Base-by-base conservation (phyloP, 345 rosid genomes). In the Gossypium stocksii region DNA sequence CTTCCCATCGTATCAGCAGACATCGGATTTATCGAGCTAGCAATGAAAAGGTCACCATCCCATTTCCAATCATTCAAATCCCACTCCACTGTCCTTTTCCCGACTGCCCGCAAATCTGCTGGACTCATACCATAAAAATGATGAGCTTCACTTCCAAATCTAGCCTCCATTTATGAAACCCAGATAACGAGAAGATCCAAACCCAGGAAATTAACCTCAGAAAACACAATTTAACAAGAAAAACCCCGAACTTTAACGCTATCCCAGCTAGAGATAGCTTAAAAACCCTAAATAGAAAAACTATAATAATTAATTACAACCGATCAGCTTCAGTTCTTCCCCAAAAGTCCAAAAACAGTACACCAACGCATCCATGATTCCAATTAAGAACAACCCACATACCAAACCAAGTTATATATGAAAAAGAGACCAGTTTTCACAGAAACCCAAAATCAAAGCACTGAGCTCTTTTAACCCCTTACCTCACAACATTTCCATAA, bases 31-130 rank as follows among this genome's bases (percentile, higher is more conserved):
- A 85, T 66, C 2, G 82, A 91, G 17, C 87, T 88, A 44, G 98
- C 99, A 1, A 91, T 77, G 71, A 96, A 96, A 75, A 96, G 91
- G 87, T 96, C 94, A 20, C 98, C 97, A 76, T 96, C 98, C 99
- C 99, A 96, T 82, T 90, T 91, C 97, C 98, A 96, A 74, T 89
- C 97, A 82, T 91, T 93, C 86, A 88, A 82, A 82, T 90, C 91
- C 98, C 99, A 96, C 51, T 96, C 98, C 38, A 85, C 62, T 70
- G 80, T 88, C 72, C 87, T 84, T 77, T 89, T 91, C 54, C 93
- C 98, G 0, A 86, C 84, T 2, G 90, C 84, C 66, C 82, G 69
- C 74, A 90, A 68, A 82, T 85, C 83, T 61, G 74, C 61, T 10
- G 83, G 76, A 77, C 79, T 77, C 88, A 82, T 80, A 6, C 83